phyloP scores from a whole-genome alignment of 805 yeast species.

The Teunomyces aglyptinius region DNA sequence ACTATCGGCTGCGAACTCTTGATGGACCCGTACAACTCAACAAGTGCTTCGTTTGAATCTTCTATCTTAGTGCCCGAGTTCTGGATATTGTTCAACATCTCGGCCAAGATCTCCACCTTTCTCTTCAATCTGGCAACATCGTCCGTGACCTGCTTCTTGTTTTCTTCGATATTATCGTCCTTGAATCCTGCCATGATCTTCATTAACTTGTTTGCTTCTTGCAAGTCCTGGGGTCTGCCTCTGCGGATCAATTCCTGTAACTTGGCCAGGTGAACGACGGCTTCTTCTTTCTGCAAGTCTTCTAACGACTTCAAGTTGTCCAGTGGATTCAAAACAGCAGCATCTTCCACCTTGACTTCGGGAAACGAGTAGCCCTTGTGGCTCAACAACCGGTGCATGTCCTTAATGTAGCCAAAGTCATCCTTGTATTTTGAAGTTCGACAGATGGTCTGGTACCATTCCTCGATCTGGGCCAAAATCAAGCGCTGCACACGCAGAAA shows the following conservation, averaged over 20 bases:
- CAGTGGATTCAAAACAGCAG: conserved; percentile 88
- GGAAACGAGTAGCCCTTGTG: conserved; percentile 95
- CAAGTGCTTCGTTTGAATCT: conserved; percentile 66
- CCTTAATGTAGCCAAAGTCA: conserved; percentile 87
- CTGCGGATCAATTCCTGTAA: conserved; percentile 92
- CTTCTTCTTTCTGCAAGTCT: conserved; percentile 90
- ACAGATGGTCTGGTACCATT: conserved; percentile 96
- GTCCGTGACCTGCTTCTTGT: conserved; percentile 74
- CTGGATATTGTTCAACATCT: conserved; percentile 65
- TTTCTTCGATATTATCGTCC: conserved; percentile 72
- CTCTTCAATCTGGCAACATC: conserved; percentile 82
- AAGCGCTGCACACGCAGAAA: conserved; percentile 81
- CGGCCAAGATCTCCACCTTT: conserved; percentile 82
- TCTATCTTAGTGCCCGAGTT: conserved; percentile 35
- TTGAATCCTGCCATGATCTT: conserved; percentile 97
- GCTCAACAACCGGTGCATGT: conserved; percentile 88
- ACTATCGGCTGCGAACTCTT: conserved; percentile 86
- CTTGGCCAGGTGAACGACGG: conserved; percentile 89
- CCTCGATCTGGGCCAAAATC: conserved; percentile 87
- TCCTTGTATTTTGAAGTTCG: conserved; percentile 85
- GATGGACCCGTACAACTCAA: conserved; percentile 73
- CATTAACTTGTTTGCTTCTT: conserved; percentile 96
- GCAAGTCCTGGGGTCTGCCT: conserved; percentile 92
- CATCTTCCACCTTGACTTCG: conserved; percentile 83
- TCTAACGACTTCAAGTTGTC: conserved; percentile 84